Conservation (phyloP, 228 moss, liverwort and hornwort genomes). For the Sphagnum fallax region DNA sequence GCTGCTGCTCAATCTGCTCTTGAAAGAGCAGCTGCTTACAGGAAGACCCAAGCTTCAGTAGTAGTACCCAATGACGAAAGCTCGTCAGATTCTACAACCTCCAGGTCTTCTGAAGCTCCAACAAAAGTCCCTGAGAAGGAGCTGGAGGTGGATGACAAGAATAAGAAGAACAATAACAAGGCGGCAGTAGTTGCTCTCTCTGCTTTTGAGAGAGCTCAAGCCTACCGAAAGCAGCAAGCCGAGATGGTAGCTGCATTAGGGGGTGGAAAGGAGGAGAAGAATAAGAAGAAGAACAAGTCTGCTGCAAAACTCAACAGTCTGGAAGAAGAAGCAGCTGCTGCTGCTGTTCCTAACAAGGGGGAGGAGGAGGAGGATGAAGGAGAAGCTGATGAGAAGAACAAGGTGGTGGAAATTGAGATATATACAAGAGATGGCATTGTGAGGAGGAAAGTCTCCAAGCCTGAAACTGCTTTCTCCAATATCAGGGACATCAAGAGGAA, state of each 20-base stretch:
- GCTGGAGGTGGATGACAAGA: slow-evolving; percentile 10
- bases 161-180: slow-evolving; percentile 1
- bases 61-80: slow-evolving; percentile 8
- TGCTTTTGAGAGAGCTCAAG: slow-evolving; percentile 63
- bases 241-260: slow-evolving; percentile 65
- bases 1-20: slow-evolving; percentile 45
- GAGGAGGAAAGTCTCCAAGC: slow-evolving; percentile 52
- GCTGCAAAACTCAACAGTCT: no score
- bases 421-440: slow-evolving; percentile 83
- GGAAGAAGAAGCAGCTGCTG: slow-evolving; percentile 1
- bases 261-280: slow-evolving; percentile 13
- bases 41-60: slow-evolving; percentile 30
- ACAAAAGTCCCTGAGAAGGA: slow-evolving; percentile 36
- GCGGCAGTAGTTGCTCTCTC: slow-evolving; percentile 14
- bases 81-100: slow-evolving; percentile 4
- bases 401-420: slow-evolving; percentile 74
- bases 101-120: slow-evolving; percentile 10
- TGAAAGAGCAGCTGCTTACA: slow-evolving; percentile 66
- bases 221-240: slow-evolving; percentile 64
- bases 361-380: slow-evolving; percentile 9
- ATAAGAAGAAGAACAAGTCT: background rate
- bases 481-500: slow-evolving; percentile 56
- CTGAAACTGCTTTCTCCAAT: slow-evolving; percentile 66
- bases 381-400: background rate
- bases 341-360: slow-evolving; percentile 2